phyloP scores from a whole-genome alignment of 805 yeast genomes.

The Metschnikowia amazonensis region DNA sequence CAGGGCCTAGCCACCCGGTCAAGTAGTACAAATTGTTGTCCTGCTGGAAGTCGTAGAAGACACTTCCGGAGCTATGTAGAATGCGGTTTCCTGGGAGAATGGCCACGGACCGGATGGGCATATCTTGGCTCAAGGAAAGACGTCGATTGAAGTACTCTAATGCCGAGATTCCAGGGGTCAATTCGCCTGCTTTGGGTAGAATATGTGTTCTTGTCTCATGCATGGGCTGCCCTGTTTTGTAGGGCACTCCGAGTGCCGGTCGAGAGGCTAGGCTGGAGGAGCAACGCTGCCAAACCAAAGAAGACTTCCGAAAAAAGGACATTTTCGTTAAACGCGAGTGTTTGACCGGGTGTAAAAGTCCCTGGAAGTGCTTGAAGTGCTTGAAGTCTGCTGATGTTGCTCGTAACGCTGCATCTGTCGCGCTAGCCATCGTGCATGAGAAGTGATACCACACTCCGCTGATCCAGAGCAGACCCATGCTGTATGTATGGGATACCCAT shows the following conservation, averaged over 20 bases:
- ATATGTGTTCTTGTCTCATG: constrained; percentile 79
- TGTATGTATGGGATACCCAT: constrained; percentile 16
- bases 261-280: constrained; percentile 19
- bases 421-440: constrained; percentile 2
- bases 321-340: too few species aligned
- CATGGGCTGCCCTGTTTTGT: constrained; percentile 78
- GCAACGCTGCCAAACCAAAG: constrained; percentile 3
- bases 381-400: neutral
- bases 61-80: constrained; percentile 84
- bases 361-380: neutral
- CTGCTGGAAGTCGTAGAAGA: constrained; percentile 89
- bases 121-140: constrained; percentile 46
- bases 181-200: constrained; percentile 65
- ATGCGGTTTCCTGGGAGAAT: constrained; percentile 68
- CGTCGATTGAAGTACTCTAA: constrained; percentile 77
- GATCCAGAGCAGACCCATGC: constrained; percentile 7
- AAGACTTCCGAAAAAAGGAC: neutral
- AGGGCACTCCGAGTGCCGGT: constrained; percentile 23
- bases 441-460: neutral
- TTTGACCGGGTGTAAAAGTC: too few species aligned
- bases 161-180: constrained; percentile 87
- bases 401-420: neutral
- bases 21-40: constrained; percentile 82
- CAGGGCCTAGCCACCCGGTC: constrained; percentile 92
- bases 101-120: constrained; percentile 66